A percentile compares a stretch with the other conserved stretches of the same genome.
Evolutionary conservation across 331 rosid species (phyloP).

Genomic region (Rhamnella rubrinervis): DNA sequence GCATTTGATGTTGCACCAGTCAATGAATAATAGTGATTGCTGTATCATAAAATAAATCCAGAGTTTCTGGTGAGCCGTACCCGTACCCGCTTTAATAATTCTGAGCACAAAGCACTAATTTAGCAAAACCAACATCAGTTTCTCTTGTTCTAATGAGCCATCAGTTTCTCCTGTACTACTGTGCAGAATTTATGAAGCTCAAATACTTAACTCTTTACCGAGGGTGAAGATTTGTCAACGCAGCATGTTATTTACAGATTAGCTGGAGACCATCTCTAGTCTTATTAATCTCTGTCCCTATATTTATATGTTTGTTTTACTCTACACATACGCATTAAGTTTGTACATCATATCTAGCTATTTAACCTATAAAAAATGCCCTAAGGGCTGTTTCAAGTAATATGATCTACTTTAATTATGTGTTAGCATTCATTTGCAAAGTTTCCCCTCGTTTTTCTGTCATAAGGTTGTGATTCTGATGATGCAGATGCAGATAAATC

Average conservation of each 20-base stretch:
- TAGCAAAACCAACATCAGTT: no score
- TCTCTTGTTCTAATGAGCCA: no score
- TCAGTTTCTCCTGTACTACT: no score
- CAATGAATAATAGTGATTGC: not conserved
- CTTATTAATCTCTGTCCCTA: no score
- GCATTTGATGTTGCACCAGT: not conserved
- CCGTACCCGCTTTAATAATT: slow-evolving; percentile 1
- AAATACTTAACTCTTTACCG: not conserved
- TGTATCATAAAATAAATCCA: not conserved
- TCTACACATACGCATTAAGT: no score
- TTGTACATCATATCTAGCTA: no score
- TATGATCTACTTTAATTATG: not conserved
- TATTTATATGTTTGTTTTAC: no score
- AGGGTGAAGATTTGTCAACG: not conserved
- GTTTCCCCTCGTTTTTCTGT: not conserved
- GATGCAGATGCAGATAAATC: slow-evolving; percentile 13
- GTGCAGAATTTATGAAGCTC: not conserved
- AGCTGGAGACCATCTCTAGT: no score
- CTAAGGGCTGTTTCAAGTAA: no score
- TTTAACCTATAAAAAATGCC: no score
- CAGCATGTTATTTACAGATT: not conserved
- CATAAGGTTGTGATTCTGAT: slow-evolving; percentile 9
- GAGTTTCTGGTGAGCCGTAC: not conserved
- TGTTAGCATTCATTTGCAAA: not conserved
- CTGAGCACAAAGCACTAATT: not conserved